Evolutionary conservation across 1,139 yeast genomes (phyloP), one percentile per base, ranked within the genome.

Genomic region (Pichia sp.): DNA sequence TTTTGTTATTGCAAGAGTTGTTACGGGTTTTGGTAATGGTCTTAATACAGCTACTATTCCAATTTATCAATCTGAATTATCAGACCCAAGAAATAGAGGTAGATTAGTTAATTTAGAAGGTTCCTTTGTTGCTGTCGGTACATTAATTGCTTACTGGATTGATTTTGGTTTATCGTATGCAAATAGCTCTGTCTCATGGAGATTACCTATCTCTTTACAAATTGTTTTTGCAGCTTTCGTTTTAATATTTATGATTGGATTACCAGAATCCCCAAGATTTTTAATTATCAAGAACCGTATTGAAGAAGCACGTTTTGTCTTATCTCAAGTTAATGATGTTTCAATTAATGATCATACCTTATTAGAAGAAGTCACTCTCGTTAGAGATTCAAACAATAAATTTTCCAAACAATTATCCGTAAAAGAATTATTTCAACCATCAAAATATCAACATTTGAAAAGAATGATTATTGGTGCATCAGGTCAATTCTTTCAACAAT

Each of bases 11-110:
- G 53, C 55, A 55, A 76, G 95, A 68, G 79, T 83, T 51, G 68
- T 84, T 40, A 78, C 88, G n/a, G 95, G 95, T 54, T 54, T 83
- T 40, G 95, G 95, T 57, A 82, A 83, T 56, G 95, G 95, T 56
- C 64, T 83, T 64, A 82, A 81, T 61, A 85, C 92, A 28, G 84
- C 90, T 33, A 83, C 90, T 36, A 81, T 85, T 51, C 95, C 95
- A 18, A 81, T 83, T 55, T 84, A 87, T 81, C 88, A 85, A 65
- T 79, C 92, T 0, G 95, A 86, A 66, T 78, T 83, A 74, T 80
- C 90, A 18, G 74, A 75, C 53, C 81, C 90, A 7, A 78, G 79
- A 58, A 75, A 76, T 60, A 79, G 95, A 70, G 95, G 95, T 58
- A 70, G 76, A 55, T 72, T 83, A 60, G 88, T 85, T 46, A 74